Evolutionary conservation across 2,329 filamentous ascomycete species (phyloP).

Genomic region (Aspergillus terreus): DNA sequence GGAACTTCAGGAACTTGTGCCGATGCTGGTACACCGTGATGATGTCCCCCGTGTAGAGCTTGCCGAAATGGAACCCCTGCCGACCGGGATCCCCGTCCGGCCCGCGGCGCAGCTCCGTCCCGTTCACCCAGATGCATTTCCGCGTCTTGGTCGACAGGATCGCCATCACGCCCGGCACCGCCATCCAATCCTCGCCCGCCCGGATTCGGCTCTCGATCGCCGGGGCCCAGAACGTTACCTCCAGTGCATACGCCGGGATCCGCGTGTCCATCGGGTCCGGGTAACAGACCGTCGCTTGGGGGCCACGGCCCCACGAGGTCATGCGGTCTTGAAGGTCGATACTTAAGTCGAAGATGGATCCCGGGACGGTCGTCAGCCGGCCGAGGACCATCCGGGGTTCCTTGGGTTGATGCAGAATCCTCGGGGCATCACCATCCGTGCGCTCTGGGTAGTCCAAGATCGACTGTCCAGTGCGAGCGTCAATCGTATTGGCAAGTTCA

Average conservation of each 20-base stretch:
- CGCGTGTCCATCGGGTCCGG: constrained; percentile 60
- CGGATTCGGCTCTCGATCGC: constrained; percentile 60
- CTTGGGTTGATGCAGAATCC: constrained; percentile 20
- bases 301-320: constrained; percentile 73
- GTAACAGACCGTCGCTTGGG: constrained; percentile 66
- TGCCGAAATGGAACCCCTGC: constrained; percentile 56
- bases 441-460: constrained; percentile 21
- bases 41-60: constrained; percentile 71
- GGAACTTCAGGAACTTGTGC: constrained; percentile 38
- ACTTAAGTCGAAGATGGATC: constrained; percentile 62
- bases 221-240: constrained; percentile 69
- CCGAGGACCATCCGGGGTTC: constrained; percentile 52
- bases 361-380: constrained; percentile 60
- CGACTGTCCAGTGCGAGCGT: constrained; percentile 39
- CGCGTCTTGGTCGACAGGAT: constrained; percentile 79
- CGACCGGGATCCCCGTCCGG: constrained; percentile 51
- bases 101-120: constrained; percentile 57
- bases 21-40: constrained; percentile 64
- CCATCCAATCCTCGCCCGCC: constrained; percentile 54
- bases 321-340: constrained; percentile 64
- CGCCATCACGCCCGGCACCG: constrained; percentile 55
- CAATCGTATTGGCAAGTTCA: constrained; percentile 40
- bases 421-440: constrained; percentile 10
- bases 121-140: constrained; percentile 73
- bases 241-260: constrained; percentile 78